phyloP scores from a whole-genome alignment of 1,139 yeast genomes.

The Arxiozyma slooffiae region DNA sequence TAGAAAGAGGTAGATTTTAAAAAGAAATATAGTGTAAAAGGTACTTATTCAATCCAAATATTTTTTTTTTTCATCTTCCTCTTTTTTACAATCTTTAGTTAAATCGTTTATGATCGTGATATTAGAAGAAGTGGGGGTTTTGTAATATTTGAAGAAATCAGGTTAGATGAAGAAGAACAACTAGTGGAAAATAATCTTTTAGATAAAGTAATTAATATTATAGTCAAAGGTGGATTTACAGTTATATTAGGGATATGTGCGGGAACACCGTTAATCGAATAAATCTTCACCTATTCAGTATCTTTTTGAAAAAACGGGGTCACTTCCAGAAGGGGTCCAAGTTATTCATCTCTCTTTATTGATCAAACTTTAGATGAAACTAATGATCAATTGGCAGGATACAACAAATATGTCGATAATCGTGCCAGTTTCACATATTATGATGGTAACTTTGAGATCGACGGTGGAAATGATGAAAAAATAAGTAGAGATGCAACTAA shows the following conservation, averaged over 20 bases:
- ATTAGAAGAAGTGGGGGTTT: slow-evolving; percentile 74
- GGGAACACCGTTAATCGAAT: slow-evolving; percentile 14
- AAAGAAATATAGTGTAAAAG: slow-evolving; percentile 43
- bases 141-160: slow-evolving; percentile 72
- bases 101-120: slow-evolving; percentile 75
- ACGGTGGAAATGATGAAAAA: slow-evolving; percentile 17
- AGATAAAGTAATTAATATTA: slow-evolving; percentile 51
- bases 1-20: slow-evolving; percentile 67
- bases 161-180: slow-evolving; percentile 58
- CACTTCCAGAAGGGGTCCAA: slow-evolving; percentile 24
- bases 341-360: slow-evolving; percentile 26
- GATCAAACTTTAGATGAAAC: slow-evolving; percentile 30
- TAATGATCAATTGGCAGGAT: slow-evolving; percentile 29
- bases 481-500: not conserved
- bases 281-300: slow-evolving; percentile 9
- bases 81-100: slow-evolving; percentile 48
- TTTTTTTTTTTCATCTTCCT: slow-evolving; percentile 41
- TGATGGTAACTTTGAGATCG: slow-evolving; percentile 28
- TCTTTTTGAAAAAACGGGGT: slow-evolving; percentile 14
- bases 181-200: slow-evolving; percentile 59
- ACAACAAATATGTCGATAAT: slow-evolving; percentile 31
- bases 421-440: slow-evolving; percentile 24
- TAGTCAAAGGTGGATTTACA: slow-evolving; percentile 53
- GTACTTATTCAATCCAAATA: slow-evolving; percentile 23
- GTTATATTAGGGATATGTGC: slow-evolving; percentile 31